A percentile compares a stretch with the other conserved stretches of the same genome.
Conservation (phyloP, 2,329 filamentous ascomycete species). For the Ophiostoma ips region DNA sequence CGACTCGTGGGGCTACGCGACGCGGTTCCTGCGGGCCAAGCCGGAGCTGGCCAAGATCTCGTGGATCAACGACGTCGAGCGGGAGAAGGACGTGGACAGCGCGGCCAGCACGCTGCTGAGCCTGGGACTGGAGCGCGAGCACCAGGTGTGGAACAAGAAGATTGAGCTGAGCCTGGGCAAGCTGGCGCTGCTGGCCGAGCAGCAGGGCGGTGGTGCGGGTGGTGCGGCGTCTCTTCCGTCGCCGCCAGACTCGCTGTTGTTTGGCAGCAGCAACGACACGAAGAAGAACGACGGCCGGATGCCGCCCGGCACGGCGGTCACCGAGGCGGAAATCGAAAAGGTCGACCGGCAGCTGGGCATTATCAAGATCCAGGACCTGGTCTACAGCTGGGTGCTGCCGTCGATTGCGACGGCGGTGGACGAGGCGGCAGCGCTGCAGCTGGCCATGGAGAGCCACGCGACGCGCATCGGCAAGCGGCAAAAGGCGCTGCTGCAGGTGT, state of each 20-base stretch:
- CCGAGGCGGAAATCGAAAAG: conserved; percentile 26
- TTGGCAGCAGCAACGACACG: neutral
- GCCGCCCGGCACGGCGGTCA: conserved; percentile 6
- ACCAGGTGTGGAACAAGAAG: conserved; percentile 82
- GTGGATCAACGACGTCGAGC: conserved; percentile 88
- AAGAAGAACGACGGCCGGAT: conserved; percentile 2
- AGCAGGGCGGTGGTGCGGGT: too few relatives aligned
- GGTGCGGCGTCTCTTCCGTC: conserved; percentile 16
- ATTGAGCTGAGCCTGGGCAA: conserved; percentile 85
- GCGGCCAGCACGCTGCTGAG: conserved; percentile 59
- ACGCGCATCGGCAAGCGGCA: conserved; percentile 41
- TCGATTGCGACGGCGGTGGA: conserved; percentile 63
- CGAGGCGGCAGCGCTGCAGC: conserved; percentile 58
- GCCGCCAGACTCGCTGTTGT: neutral
- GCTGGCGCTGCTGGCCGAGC: conserved; percentile 57
- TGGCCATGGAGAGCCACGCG: conserved; percentile 58
- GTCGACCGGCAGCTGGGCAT: conserved; percentile 53
- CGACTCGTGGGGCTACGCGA: conserved; percentile 58
- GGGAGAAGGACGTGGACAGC: conserved; percentile 58
- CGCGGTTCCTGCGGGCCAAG: conserved; percentile 60
- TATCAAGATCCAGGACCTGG: conserved; percentile 63
- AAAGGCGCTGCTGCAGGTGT: conserved; percentile 53
- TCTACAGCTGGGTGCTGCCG: conserved; percentile 58
- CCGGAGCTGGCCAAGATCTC: conserved; percentile 62
- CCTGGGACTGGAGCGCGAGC: conserved; percentile 57